Evolutionary conservation across 2,329 filamentous ascomycete species (phyloP).

Genomic region (Phaeomoniella chlamydospora): DNA sequence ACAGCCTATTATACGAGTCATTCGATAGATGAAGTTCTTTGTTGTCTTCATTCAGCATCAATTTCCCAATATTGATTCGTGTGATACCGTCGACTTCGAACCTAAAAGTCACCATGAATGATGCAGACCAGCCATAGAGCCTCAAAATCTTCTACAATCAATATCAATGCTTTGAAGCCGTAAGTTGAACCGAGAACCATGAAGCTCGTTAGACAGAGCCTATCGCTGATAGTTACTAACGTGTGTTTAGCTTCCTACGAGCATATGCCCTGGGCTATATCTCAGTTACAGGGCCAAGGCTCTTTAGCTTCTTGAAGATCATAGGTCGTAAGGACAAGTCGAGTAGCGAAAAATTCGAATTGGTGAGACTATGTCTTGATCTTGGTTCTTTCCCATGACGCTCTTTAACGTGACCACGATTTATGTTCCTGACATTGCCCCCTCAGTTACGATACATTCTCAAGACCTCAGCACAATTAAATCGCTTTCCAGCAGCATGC

Average conservation of each 20-base stretch:
- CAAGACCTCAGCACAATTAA: conserved; percentile 9
- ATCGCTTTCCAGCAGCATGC: conserved; percentile 20
- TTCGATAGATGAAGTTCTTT: too few relatives aligned
- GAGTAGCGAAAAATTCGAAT: conserved; percentile 17
- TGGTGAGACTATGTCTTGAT: too few relatives aligned
- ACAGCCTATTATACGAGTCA: too few relatives aligned
- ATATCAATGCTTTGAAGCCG: not conserved
- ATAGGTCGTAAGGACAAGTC: conserved; percentile 18
- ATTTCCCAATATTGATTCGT: not conserved
- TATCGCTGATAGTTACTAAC: too few relatives aligned
- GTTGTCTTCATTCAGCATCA: too few relatives aligned
- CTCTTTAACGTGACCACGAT: too few relatives aligned
- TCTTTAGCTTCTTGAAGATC: conserved; percentile 23
- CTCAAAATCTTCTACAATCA: not conserved
- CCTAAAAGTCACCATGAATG: not conserved
- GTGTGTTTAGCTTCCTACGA: conserved; percentile 21
- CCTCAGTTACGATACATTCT: conserved; percentile 8
- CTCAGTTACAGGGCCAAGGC: conserved; percentile 29
- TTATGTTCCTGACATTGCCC: too few relatives aligned
- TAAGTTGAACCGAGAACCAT: too few relatives aligned
- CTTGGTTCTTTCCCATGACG: too few relatives aligned
- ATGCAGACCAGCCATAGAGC: not conserved
- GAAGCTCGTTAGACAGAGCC: too few relatives aligned
- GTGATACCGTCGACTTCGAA: not conserved
- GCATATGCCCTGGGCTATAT: conserved; percentile 35